phyloP scores from a whole-genome alignment of 75 land plant species.

The Adiantum capillusveneris region DNA sequence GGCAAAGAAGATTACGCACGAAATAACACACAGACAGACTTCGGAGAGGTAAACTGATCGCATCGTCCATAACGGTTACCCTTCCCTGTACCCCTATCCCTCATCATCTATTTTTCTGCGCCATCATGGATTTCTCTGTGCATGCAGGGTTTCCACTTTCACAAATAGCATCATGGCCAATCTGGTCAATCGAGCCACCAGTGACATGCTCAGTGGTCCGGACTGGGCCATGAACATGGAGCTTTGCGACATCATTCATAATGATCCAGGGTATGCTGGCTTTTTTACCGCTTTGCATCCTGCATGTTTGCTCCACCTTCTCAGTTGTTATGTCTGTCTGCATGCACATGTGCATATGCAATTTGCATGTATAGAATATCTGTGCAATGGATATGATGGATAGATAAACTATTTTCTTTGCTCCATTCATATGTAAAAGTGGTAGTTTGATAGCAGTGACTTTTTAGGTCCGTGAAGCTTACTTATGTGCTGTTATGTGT shows the following conservation, averaged over 20 bases:
- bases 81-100: no score
- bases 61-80: no score
- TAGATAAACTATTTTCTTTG: background rate
- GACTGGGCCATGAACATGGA: conserved; percentile 70
- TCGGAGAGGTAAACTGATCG: no score
- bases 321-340: no score
- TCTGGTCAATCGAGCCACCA: conserved; percentile 58
- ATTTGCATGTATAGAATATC: background rate
- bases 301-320: background rate
- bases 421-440: background rate
- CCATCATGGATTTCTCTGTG: no score
- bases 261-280: conserved; percentile 45
- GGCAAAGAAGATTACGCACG: no score
- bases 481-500: conserved; percentile 1
- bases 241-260: conserved; percentile 52
- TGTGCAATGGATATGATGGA: background rate
- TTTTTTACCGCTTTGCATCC: background rate
- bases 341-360: background rate
- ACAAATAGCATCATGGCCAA: background rate
- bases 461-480: no score
- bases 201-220: conserved; percentile 48
- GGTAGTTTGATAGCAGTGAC: no score
- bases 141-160: no score
- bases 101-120: no score
- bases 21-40: no score